phyloP scores from a whole-genome alignment of 2,329 filamentous ascomycete genomes.

The Pestalotiopsis sp. region DNA sequence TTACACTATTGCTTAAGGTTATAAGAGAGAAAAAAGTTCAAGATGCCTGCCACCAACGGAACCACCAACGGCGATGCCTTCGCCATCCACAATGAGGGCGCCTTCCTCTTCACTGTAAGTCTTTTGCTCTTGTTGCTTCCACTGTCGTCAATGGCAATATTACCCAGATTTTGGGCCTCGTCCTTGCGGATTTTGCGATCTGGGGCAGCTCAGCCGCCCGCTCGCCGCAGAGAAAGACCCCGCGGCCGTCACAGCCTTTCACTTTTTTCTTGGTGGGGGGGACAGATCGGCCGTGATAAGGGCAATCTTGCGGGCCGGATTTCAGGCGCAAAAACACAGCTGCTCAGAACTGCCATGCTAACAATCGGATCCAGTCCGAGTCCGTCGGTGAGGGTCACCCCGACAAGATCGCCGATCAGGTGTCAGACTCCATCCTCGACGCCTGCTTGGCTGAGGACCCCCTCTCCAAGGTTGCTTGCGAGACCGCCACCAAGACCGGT shows the following conservation, averaged over 20 bases:
- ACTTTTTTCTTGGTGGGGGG: background rate
- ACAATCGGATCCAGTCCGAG: constrained; percentile 63
- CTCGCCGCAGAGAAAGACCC: background rate
- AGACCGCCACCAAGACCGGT: constrained; percentile 99
- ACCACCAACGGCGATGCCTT: constrained; percentile 44
- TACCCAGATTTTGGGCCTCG: background rate
- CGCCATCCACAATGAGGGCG: constrained; percentile 60
- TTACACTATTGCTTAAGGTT: background rate
- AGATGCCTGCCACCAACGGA: constrained; percentile 61
- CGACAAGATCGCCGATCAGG: constrained; percentile 98
- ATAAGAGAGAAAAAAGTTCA: constrained; percentile 32
- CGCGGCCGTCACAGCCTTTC: background rate
- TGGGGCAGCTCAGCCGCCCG: background rate
- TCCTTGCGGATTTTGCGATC: background rate
- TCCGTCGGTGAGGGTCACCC: constrained; percentile 90
- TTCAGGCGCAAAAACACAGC: background rate
- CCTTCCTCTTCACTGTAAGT: constrained; percentile 81
- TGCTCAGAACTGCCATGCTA: constrained; percentile 15
- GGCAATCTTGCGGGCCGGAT: background rate
- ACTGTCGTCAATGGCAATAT: background rate
- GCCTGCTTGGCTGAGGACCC: constrained; percentile 94
- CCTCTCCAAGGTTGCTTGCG: constrained; percentile 97
- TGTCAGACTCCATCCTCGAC: constrained; percentile 98
- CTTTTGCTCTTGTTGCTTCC: background rate
- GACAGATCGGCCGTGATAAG: background rate